A percentile compares a stretch with the other conserved stretches of the same genome.
phyloP scores from a whole-genome alignment of 371 early-diverging fungal species.

The Mucor sp. region DNA sequence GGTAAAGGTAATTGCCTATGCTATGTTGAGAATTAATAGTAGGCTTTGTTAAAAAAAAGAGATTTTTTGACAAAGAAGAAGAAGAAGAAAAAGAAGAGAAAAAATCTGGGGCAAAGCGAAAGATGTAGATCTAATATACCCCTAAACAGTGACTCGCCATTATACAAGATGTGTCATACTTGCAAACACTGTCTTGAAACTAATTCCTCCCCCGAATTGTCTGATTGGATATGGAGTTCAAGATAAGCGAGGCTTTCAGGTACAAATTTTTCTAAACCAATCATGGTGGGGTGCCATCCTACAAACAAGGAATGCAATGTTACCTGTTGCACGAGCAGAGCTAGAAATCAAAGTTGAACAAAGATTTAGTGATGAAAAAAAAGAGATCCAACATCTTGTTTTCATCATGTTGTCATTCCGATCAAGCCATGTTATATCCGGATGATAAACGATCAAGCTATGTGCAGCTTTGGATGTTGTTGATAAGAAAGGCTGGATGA shows the following conservation, averaged over 20 bases:
- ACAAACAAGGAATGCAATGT: background rate
- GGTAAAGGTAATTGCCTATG: slow-evolving; percentile 8
- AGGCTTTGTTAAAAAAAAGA: slow-evolving; percentile 11
- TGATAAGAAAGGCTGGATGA: background rate
- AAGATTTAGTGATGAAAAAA: background rate
- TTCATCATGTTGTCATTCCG: background rate
- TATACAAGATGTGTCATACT: slow-evolving; percentile 22
- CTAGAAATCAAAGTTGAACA: background rate
- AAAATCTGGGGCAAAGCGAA: slow-evolving; percentile 9
- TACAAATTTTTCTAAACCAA: background rate
- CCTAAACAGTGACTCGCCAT: slow-evolving; percentile 9
- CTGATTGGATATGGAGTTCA: background rate
- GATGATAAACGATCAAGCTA: background rate
- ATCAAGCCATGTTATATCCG: background rate
- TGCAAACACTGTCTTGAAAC: background rate
- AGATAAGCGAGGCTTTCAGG: background rate
- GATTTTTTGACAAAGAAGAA: slow-evolving; percentile 9
- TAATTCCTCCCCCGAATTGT: background rate
- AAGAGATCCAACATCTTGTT: background rate
- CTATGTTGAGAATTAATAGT: slow-evolving; percentile 4
- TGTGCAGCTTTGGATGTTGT: background rate
- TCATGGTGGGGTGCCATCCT: background rate
- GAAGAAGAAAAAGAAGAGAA: background rate
- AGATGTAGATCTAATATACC: slow-evolving; percentile 9
- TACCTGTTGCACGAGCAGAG: background rate